Percentiles rank a stretch among this genome's conserved stretches.
phyloP scores from a whole-genome alignment of 352 stramenopile species.

The Phytophthora tubulina region DNA sequence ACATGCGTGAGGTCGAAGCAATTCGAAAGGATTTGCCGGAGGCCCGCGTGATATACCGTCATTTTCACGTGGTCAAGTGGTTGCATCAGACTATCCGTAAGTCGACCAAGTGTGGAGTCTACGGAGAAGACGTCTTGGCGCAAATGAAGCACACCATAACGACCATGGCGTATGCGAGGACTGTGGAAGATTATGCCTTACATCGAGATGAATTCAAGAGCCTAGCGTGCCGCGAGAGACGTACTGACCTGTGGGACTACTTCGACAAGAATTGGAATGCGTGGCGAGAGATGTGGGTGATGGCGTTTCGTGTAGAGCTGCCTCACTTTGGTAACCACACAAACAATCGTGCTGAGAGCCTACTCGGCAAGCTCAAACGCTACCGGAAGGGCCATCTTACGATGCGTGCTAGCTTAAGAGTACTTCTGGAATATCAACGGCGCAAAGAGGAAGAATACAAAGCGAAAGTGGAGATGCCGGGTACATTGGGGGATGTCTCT shows the following conservation, averaged over 20 bases:
- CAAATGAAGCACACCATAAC: slow-evolving; percentile 20
- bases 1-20: slow-evolving; percentile 3
- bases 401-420: not conserved
- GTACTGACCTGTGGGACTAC: not conserved
- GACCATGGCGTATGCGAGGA: slow-evolving; percentile 18
- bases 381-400: not conserved
- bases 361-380: slow-evolving; percentile 19
- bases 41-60: not conserved
- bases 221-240: not conserved
- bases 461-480: not conserved
- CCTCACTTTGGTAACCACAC: slow-evolving; percentile 22
- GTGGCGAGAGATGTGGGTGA: slow-evolving; percentile 20
- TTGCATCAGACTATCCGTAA: slow-evolving; percentile 14
- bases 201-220: slow-evolving; percentile 20
- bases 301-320: slow-evolving; percentile 10
- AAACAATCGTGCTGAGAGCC: slow-evolving; percentile 18
- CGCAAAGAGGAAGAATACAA: not conserved
- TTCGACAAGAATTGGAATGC: slow-evolving; percentile 20
- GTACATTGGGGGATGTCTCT: not conserved
- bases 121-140: not conserved
- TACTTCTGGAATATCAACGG: not conserved
- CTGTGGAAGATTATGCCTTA: not conserved
- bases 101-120: slow-evolving; percentile 1
- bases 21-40: slow-evolving; percentile 4
- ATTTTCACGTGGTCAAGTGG: slow-evolving; percentile 26